These are phyloP conservation scores for Crassisporium funariophilum DNA, from an alignment of 768 basidiomycete species.

Conservation along the genomic window DNA sequence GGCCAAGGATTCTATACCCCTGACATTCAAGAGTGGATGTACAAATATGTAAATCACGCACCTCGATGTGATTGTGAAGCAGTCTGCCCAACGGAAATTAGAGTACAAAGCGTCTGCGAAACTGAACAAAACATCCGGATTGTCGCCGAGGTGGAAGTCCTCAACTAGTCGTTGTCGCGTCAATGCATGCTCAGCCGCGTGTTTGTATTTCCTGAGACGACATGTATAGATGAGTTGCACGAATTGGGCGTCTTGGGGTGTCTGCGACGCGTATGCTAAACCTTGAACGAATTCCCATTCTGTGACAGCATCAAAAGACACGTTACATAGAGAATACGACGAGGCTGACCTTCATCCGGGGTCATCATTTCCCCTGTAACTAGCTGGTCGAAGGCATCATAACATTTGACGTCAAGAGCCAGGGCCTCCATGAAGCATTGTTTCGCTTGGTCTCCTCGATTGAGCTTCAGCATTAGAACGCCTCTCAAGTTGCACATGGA, in stretches of 20 bases:
- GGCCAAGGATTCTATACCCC: constrained; percentile 74
- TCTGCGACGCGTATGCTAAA: constrained; percentile 81
- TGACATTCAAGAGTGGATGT: neutral
- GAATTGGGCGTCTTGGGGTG: constrained; percentile 87
- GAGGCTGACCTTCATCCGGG: constrained; percentile 85
- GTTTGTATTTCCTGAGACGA: constrained; percentile 88
- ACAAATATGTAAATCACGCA: constrained; percentile 26
- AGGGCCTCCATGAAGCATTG: constrained; percentile 96
- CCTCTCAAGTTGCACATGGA: constrained; percentile 97
- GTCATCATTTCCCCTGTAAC: constrained; percentile 95
- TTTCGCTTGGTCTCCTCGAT: constrained; percentile 89
- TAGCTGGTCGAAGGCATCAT: constrained; percentile 91
- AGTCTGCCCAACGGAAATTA: constrained; percentile 92
- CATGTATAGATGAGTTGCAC: constrained; percentile 92
- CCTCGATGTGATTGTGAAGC: constrained; percentile 86
- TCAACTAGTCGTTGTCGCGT: constrained; percentile 79
- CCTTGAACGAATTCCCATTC: constrained; percentile 97
- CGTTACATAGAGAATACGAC: neutral
- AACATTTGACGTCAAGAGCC: constrained; percentile 93
- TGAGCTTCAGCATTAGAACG: constrained; percentile 90
- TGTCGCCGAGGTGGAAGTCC: constrained; percentile 84
- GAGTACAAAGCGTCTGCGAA: constrained; percentile 90
- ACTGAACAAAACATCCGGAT: constrained; percentile 89
- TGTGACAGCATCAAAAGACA: constrained; percentile 30
- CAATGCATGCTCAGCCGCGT: constrained; percentile 77